Conservation (phyloP, 1,139 yeast genomes). For the Suhomyces choctaworum region DNA sequence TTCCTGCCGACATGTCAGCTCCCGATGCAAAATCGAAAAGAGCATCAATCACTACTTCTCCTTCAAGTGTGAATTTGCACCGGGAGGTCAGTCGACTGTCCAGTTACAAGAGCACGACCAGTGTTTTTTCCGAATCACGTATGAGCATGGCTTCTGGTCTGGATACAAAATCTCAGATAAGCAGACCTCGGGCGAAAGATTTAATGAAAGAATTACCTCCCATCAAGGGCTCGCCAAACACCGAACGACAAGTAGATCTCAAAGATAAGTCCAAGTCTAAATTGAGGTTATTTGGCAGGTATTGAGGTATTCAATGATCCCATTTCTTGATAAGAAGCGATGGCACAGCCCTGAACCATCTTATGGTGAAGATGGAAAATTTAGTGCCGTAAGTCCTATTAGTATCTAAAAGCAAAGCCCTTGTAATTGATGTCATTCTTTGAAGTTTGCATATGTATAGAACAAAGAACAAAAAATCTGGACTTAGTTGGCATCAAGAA, state of each 20-base stretch:
- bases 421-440: no score
- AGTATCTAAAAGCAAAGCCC: no score
- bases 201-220: slow-evolving; percentile 15
- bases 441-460: no score
- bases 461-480: no score
- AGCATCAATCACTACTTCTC: slow-evolving; percentile 11
- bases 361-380: no score
- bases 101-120: slow-evolving; percentile 12
- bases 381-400: no score
- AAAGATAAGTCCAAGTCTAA: slow-evolving; percentile 17
- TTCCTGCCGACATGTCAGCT: background rate
- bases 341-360: no score
- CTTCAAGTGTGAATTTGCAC: slow-evolving; percentile 10
- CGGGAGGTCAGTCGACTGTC: slow-evolving; percentile 15
- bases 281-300: slow-evolving; percentile 14
- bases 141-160: slow-evolving; percentile 6
- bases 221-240: slow-evolving; percentile 18
- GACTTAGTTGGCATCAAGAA: no score
- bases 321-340: no score
- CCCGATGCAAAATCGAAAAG: slow-evolving; percentile 3
- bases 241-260: slow-evolving; percentile 11
- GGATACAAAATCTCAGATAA: background rate
- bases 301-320: background rate
- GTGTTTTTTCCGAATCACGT: slow-evolving; percentile 16
- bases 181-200: slow-evolving; percentile 4